Evolutionary conservation across 2,329 filamentous ascomycete genomes (phyloP).

Genomic region (Aspergillus sclerotialis): DNA sequence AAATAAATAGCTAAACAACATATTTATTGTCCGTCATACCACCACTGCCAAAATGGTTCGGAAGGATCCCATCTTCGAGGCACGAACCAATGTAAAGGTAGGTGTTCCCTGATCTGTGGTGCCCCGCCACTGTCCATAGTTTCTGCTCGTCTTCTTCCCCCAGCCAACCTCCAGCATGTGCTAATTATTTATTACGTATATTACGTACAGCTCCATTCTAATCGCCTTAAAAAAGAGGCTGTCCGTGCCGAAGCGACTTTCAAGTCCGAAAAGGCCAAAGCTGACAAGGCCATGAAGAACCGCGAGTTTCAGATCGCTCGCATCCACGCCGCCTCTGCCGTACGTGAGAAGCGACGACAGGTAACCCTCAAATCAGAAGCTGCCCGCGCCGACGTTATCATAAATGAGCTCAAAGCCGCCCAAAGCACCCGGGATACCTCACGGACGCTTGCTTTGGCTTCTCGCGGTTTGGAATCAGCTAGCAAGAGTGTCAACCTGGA

Average conservation of each 20-base stretch:
- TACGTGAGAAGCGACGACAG: conserved; percentile 41
- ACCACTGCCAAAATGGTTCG: conserved; percentile 27
- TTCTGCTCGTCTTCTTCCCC: conserved; percentile 2
- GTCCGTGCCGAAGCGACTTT: conserved; percentile 39
- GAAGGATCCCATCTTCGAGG: conserved; percentile 36
- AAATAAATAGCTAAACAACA: no score
- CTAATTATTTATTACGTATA: no score
- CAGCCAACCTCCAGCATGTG: conserved; percentile 1
- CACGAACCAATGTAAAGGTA: conserved; percentile 37
- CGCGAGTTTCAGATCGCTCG: conserved; percentile 44
- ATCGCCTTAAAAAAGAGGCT: conserved; percentile 43
- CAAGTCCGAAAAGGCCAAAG: conserved; percentile 42
- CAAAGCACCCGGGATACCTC: conserved; percentile 42
- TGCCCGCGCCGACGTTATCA: conserved; percentile 43
- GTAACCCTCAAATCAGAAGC: conserved; percentile 40
- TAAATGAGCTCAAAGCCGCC: conserved; percentile 42
- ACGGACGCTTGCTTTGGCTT: conserved; percentile 37
- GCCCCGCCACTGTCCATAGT: not conserved
- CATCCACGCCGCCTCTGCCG: conserved; percentile 40
- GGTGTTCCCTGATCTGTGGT: conserved; percentile 4
- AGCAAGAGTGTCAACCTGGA: conserved; percentile 41
- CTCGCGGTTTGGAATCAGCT: conserved; percentile 38
- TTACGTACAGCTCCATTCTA: conserved; percentile 38
- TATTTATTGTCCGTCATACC: no score
- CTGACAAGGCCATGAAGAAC: conserved; percentile 42